These are phyloP conservation scores for Sanghuangporus sanghuang DNA, from an alignment of 1,284 basidiomycete species.

Conservation along the genomic window DNA sequence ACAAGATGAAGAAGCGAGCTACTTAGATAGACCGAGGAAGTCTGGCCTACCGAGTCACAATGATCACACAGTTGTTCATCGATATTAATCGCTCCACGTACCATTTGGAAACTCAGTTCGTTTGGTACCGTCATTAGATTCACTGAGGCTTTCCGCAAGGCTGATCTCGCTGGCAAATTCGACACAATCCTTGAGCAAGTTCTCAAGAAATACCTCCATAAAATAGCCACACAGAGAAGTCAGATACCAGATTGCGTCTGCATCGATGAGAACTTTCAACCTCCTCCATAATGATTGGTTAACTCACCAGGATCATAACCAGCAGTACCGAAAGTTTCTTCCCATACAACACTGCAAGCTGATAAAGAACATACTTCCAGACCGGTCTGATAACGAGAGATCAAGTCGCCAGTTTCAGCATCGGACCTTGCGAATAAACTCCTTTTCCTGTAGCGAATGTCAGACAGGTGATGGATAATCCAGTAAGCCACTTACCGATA, in stretches of 20 bases:
- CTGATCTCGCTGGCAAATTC: slow-evolving; percentile 27
- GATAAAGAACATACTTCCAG: slow-evolving; percentile 60
- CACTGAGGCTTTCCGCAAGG: neutral
- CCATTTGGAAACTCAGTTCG: neutral
- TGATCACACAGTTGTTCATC: neutral
- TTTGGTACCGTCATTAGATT: neutral
- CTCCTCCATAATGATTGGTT: neutral
- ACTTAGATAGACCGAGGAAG: neutral
- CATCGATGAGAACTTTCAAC: neutral
- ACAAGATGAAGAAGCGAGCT: slow-evolving; percentile 34
- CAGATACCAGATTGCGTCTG: slow-evolving; percentile 68
- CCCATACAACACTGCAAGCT: slow-evolving; percentile 57
- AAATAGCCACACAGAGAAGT: slow-evolving; percentile 56
- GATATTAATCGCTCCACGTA: neutral
- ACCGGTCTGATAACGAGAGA: slow-evolving; percentile 46
- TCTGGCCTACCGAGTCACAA: neutral
- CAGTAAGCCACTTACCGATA: slow-evolving; percentile 40
- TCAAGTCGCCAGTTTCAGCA: slow-evolving; percentile 35
- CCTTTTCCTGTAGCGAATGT: slow-evolving; percentile 30
- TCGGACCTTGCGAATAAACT: slow-evolving; percentile 28
- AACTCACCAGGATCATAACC: slow-evolving; percentile 54
- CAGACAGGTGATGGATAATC: too few relatives aligned
- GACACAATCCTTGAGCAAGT: slow-evolving; percentile 58
- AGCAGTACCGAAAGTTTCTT: slow-evolving; percentile 55
- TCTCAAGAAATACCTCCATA: slow-evolving; percentile 49